These are phyloP conservation scores for Boletellus deceptivus DNA, from an alignment of 1,284 basidiomycete species.

Conservation along the genomic window DNA sequence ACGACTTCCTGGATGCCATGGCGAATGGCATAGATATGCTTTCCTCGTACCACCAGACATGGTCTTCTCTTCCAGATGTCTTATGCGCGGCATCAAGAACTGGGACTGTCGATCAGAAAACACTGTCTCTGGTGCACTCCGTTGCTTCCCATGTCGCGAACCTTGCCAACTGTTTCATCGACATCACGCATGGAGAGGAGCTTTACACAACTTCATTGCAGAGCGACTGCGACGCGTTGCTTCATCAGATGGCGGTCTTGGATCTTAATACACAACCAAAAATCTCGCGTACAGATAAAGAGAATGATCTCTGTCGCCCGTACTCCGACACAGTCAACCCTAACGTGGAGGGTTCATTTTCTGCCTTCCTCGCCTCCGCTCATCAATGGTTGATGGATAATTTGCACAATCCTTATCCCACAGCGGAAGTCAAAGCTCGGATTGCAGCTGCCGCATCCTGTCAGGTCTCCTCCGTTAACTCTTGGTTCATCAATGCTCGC, in stretches of 20 bases:
- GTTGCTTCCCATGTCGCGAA: slow-evolving; percentile 12
- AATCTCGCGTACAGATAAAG: too few species aligned
- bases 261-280: too few species aligned
- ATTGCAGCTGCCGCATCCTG: slow-evolving; percentile 13
- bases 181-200: slow-evolving; percentile 5
- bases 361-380: not conserved
- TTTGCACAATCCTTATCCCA: slow-evolving; percentile 52
- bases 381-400: slow-evolving; percentile 42
- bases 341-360: not conserved
- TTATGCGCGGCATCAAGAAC: not conserved
- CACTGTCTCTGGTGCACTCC: not conserved
- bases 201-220: not conserved
- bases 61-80: not conserved
- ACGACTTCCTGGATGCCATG: slow-evolving; percentile 6
- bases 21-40: not conserved
- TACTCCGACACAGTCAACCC: too few species aligned
- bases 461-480: slow-evolving; percentile 33
- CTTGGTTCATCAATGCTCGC: slow-evolving; percentile 50
- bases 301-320: too few species aligned
- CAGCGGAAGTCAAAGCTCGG: slow-evolving; percentile 24
- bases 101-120: not conserved
- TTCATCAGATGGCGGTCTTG: slow-evolving; percentile 7
- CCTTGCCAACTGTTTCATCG: slow-evolving; percentile 7
- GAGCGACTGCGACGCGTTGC: slow-evolving; percentile 9
- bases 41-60: slow-evolving; percentile 4